A percentile compares a stretch with the other conserved stretches of the same genome.
These are phyloP conservation scores for Dendryphion nanum DNA, from an alignment of 2,329 filamentous ascomycete species.

Conservation along the genomic window DNA sequence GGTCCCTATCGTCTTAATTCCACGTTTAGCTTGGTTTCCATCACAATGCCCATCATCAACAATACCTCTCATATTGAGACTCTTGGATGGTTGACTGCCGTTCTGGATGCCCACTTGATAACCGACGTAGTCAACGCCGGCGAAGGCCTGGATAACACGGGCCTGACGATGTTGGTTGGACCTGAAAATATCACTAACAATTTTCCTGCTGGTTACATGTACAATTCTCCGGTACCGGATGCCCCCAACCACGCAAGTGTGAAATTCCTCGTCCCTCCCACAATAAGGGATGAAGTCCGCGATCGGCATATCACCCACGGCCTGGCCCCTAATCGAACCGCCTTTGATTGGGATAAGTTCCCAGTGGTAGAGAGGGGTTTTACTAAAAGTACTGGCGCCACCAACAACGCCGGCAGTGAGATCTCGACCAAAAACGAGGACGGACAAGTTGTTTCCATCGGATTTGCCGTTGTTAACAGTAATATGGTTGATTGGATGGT, in stretches of 20 bases:
- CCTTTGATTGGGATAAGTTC: conserved; percentile 62
- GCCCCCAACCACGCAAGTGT: conserved; percentile 26
- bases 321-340: conserved; percentile 15
- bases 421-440: conserved; percentile 74
- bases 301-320: conserved; percentile 30
- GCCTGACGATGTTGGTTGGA: conserved; percentile 68
- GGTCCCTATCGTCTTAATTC: conserved; percentile 73
- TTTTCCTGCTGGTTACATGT: conserved; percentile 38
- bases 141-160: conserved; percentile 70
- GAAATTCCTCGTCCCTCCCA: conserved; percentile 35
- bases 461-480: conserved; percentile 69
- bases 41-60: conserved; percentile 77
- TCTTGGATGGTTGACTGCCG: conserved; percentile 78
- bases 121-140: conserved; percentile 60
- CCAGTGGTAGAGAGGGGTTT: conserved; percentile 63
- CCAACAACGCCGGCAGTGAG: conserved; percentile 68
- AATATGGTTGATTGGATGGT: conserved; percentile 77
- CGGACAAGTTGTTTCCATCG: conserved; percentile 68
- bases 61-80: conserved; percentile 61
- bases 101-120: conserved; percentile 67
- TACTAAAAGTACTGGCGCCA: conserved; percentile 41
- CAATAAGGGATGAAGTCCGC: conserved; percentile 13
- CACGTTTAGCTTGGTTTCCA: conserved; percentile 72
- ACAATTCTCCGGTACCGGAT: conserved; percentile 14
- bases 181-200: conserved; percentile 64